These are phyloP conservation scores for Parasitella parasitica DNA, from an alignment of 371 early-diverging fungal genomes.

Conservation along the genomic window DNA sequence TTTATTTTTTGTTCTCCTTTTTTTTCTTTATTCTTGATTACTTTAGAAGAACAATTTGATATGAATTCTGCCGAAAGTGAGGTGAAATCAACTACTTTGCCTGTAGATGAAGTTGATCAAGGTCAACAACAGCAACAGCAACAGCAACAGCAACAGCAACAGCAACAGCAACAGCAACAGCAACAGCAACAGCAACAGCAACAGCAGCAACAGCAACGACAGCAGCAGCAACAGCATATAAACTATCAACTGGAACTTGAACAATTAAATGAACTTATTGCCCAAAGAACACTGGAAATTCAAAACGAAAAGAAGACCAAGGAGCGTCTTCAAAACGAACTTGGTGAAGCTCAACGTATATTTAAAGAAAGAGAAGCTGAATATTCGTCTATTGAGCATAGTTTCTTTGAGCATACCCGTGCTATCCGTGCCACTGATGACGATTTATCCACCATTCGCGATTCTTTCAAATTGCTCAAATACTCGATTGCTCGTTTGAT, in stretches of 20 bases:
- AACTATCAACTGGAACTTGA: constrained; percentile 38
- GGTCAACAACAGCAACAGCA: neutral
- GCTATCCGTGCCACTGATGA: constrained; percentile 63
- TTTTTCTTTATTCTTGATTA: neutral
- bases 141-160: neutral
- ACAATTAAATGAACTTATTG: constrained; percentile 34
- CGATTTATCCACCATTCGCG: constrained; percentile 62
- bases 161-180: neutral
- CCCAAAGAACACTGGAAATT: constrained; percentile 28
- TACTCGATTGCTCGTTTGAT: constrained; percentile 56
- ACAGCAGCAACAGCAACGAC: neutral
- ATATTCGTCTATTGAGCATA: constrained; percentile 49
- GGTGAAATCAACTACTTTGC: neutral
- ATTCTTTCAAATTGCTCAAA: constrained; percentile 56
- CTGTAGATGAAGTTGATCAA: constrained; percentile 1
- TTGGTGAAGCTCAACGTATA: constrained; percentile 35
- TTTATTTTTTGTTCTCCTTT: neutral
- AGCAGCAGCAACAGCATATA: neutral
- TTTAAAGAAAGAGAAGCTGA: constrained; percentile 44
- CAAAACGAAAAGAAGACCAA: constrained; percentile 33
- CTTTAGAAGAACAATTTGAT: neutral
- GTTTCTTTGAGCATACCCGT: constrained; percentile 58
- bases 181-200: neutral
- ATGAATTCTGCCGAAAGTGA: neutral
- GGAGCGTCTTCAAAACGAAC: constrained; percentile 29